These are phyloP conservation scores for Pinus tabuliformis DNA, from an alignment of 75 land plant genomes.

Conservation along the genomic window DNA sequence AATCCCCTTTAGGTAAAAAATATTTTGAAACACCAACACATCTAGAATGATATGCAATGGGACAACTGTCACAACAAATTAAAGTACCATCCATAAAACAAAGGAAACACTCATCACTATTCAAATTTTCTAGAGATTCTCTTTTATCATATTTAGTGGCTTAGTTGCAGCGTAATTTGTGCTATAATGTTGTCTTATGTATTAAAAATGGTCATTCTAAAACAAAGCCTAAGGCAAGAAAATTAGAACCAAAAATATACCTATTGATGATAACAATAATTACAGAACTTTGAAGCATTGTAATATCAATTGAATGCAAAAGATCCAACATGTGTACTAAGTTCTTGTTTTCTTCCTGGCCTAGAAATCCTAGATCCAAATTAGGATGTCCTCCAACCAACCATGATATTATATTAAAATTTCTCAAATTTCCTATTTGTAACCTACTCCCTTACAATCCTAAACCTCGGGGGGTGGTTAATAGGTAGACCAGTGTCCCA, in stretches of 20 bases:
- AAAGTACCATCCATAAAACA: no score
- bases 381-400: constrained; percentile 61
- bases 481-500: no score
- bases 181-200: neutral
- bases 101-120: no score
- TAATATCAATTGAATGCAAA: constrained; percentile 42
- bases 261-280: constrained; percentile 76
- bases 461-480: no score
- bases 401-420: constrained; percentile 69
- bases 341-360: constrained; percentile 61
- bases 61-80: no score
- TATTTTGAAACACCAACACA: no score
- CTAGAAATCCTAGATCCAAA: constrained; percentile 57
- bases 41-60: no score
- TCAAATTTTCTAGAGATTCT: no score
- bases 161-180: no score
- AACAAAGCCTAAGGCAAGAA: neutral
- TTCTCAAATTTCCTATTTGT: constrained; percentile 29
- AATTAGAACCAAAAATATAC: constrained; percentile 28
- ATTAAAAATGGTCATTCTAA: neutral
- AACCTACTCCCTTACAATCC: no score
- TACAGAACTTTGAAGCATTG: constrained; percentile 52
- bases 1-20: no score
- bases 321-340: constrained; percentile 65
- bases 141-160: no score